Percentiles rank a stretch among this genome's conserved stretches.
phyloP scores from a whole-genome alignment of 352 stramenopile species.

The Globisporangium paroecandrum region DNA sequence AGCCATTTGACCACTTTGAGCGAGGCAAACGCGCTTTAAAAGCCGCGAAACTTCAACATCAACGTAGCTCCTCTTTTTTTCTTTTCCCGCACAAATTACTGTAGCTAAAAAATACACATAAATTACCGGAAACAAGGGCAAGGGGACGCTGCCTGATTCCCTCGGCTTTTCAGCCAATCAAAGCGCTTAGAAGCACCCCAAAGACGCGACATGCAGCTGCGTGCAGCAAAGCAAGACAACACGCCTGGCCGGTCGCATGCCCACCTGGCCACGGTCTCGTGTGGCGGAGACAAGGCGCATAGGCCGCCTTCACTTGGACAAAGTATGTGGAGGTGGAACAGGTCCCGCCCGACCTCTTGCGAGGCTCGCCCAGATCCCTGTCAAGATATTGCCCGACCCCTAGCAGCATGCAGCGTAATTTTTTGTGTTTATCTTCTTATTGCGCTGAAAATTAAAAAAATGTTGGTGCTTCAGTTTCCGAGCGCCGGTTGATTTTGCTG shows the following conservation, averaged over 20 bases:
- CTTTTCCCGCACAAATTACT: neutral
- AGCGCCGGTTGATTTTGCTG: neutral
- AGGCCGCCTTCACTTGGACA: neutral
- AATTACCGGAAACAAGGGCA: neutral
- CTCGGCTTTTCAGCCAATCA: neutral
- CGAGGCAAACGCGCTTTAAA: neutral
- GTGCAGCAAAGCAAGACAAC: neutral
- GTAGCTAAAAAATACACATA: neutral
- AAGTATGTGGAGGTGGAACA: neutral
- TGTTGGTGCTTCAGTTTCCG: neutral
- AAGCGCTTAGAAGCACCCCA: neutral
- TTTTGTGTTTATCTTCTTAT: neutral
- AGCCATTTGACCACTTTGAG: neutral
- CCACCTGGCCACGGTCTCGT: neutral
- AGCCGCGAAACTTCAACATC: constrained; percentile 6
- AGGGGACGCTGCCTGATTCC: neutral
- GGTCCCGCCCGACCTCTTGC: neutral
- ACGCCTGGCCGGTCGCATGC: neutral
- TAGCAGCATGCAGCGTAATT: neutral
- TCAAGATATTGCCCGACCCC: neutral
- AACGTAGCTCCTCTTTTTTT: neutral
- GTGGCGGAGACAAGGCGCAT: neutral
- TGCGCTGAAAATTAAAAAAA: neutral
- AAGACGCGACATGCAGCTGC: constrained; percentile 7
- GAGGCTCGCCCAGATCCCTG: neutral